Base-by-base conservation (phyloP, 805 yeast genomes). In the Saccharomycopsis microspora region DNA sequence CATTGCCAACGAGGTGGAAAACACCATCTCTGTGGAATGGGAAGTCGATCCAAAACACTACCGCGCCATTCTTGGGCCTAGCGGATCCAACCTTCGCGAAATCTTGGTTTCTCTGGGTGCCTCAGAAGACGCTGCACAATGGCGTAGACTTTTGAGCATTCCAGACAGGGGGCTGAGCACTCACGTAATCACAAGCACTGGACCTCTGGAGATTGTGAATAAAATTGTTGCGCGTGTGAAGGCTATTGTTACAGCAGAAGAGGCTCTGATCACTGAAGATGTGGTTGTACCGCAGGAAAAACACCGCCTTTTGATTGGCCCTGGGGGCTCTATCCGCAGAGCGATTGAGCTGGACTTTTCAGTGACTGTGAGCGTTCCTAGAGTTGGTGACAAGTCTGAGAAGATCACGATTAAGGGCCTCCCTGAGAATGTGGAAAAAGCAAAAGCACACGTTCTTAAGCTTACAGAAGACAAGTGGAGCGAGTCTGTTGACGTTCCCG, bases 71-170 rank as follows among this genome's bases (percentile, higher is more conserved):
- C 77, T 87, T 51, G 97, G 97, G 33, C 75, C 80, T 48, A 78
- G 79, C 52, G 96, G 95, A 49, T 70, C 82, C 30, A 76, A 71
- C 27, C 77, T 84, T 67, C 77, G 81, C 56, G 84, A 78, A 43
- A 84, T 93, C 46, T 78, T 89, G 45, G 58, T 75, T 43, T 75
- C 75, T 46, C 96, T 96, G 37, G 96, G 96, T 52, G 87, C 83
- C 45, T 63, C 66, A 48, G 82, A 76, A 52, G 73, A 68, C 33
- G 51, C 53, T 6, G 68, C 72, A 50, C 74, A 69, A 48, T 74
- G 75, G 58, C 67, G 74, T 57, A 72, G 79, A 56, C 68, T 77
- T 55, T 71, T 85, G 56, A 76, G 74, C 47, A 73, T 86, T 48
- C 97, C 97, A 45, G 72, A 76, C 47, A 77, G 74, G 51, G 76